Conservation (phyloP, 2,329 filamentous ascomycete genomes). For the Cladobotryum mycophilum region DNA sequence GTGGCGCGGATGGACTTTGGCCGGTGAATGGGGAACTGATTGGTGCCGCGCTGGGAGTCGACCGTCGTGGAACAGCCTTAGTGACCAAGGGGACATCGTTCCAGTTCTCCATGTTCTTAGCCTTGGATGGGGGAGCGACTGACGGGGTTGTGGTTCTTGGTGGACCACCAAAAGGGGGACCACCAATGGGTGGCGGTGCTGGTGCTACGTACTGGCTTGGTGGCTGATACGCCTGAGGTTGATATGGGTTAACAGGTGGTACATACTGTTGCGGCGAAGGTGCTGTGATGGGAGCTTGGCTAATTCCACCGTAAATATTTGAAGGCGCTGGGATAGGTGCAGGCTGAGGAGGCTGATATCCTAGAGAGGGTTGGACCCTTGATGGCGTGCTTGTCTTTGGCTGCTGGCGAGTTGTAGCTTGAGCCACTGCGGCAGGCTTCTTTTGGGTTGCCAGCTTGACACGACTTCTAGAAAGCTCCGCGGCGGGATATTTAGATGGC, state of each 20-base stretch:
- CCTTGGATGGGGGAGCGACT: constrained; percentile 60
- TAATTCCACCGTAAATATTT: constrained; percentile 23
- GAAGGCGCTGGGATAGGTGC: constrained; percentile 19
- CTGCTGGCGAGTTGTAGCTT: constrained; percentile 19
- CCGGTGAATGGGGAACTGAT: constrained; percentile 72
- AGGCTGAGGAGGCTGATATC: constrained; percentile 45
- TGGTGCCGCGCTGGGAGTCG: constrained; percentile 64
- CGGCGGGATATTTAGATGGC: constrained; percentile 74
- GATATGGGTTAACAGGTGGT: constrained; percentile 31
- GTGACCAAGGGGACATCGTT: constrained; percentile 89
- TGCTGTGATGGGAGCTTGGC: constrained; percentile 19
- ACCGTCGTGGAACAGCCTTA: constrained; percentile 65
- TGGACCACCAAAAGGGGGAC: constrained; percentile 26
- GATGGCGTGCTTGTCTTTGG: constrained; percentile 29
- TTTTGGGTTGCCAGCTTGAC: constrained; percentile 72
- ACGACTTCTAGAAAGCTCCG: constrained; percentile 78
- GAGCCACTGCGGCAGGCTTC: constrained; percentile 27
- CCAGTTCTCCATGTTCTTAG: constrained; percentile 74
- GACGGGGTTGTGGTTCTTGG: constrained; percentile 60
- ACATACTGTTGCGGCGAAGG: constrained; percentile 30
- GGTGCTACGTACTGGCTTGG: constrained; percentile 34
- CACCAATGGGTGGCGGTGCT: constrained; percentile 29
- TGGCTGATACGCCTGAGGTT: constrained; percentile 37
- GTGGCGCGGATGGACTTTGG: constrained; percentile 49
- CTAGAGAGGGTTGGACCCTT: constrained; percentile 34